These are phyloP conservation scores for Mycena albidolilacea DNA, from an alignment of 768 basidiomycete genomes.

Conservation along the genomic window DNA sequence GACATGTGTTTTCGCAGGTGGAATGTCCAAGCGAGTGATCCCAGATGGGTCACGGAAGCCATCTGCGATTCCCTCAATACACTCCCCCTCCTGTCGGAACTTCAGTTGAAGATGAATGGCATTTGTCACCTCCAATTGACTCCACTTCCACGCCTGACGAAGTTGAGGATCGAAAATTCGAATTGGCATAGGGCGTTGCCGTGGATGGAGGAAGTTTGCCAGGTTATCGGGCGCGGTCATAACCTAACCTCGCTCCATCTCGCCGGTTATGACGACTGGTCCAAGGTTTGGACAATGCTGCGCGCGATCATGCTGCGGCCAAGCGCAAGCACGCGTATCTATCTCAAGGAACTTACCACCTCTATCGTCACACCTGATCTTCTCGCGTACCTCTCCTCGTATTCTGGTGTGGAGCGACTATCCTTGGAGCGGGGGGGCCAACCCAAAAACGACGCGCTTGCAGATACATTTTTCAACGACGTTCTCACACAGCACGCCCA, in stretches of 20 bases:
- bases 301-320: neutral
- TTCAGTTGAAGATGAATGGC: neutral
- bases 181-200: neutral
- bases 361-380: neutral
- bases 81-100: neutral
- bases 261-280: neutral
- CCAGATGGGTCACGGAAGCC: neutral
- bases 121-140: neutral
- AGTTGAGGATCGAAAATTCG: neutral
- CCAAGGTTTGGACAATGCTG: constrained; percentile 13
- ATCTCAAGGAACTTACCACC: constrained; percentile 7
- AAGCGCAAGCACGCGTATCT: neutral
- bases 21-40: neutral
- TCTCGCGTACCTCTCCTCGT: constrained; percentile 1
- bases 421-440: neutral
- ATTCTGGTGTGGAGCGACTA: neutral
- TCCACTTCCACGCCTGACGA: neutral
- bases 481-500: neutral
- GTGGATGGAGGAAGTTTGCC: neutral
- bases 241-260: neutral
- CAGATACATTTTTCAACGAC: neutral
- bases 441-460: neutral
- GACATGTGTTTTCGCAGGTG: neutral
- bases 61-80: constrained; percentile 11
- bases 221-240: neutral